A percentile compares a stretch with the other conserved stretches of the same genome.
Conservation (phyloP, 2,329 filamentous ascomycete genomes). For the Phyllosticta citriasiana region DNA sequence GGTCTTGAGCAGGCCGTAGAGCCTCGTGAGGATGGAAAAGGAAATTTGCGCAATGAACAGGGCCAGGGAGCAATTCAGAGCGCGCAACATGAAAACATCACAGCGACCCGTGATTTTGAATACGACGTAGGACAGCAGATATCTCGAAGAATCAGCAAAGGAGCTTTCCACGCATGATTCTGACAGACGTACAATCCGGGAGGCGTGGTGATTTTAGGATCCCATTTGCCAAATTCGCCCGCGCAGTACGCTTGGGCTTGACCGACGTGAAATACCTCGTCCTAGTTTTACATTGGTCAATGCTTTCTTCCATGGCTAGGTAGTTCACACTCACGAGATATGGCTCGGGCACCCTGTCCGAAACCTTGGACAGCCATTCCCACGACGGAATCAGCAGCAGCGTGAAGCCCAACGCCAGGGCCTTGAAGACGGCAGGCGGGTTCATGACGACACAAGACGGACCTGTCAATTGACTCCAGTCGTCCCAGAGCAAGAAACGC, state of each 20-base stretch:
- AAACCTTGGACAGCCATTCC: conserved; percentile 38
- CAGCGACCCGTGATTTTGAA: conserved; percentile 30
- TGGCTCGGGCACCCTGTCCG: conserved; percentile 42
- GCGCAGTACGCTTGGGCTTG: conserved; percentile 83
- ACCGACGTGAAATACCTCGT: conserved; percentile 81
- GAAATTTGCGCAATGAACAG: conserved; percentile 9
- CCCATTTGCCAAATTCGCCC: conserved; percentile 68
- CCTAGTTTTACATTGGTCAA: conserved; percentile 39
- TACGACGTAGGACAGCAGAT: conserved; percentile 31
- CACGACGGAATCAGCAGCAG: conserved; percentile 12
- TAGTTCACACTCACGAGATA: conserved; percentile 42
- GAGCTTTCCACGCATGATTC: conserved; percentile 40
- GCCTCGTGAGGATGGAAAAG: conserved; percentile 7
- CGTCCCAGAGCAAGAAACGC: not conserved
- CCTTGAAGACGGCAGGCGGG: conserved; percentile 5
- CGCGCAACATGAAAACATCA: conserved; percentile 27
- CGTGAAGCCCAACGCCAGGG: conserved; percentile 7
- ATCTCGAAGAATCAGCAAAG: conserved; percentile 27
- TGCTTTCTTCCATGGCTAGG: not conserved
- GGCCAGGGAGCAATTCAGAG: conserved; percentile 22
- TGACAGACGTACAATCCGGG: conserved; percentile 55
- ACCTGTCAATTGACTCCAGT: not conserved
- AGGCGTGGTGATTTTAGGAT: conserved; percentile 94
- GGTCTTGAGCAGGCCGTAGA: conserved; percentile 7
- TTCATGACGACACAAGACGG: not conserved